Percentiles rank a stretch among this genome's conserved stretches.
These are phyloP conservation scores for Selaginella moellendorffii DNA, from an alignment of 75 land plant genomes.

Conservation along the genomic window DNA sequence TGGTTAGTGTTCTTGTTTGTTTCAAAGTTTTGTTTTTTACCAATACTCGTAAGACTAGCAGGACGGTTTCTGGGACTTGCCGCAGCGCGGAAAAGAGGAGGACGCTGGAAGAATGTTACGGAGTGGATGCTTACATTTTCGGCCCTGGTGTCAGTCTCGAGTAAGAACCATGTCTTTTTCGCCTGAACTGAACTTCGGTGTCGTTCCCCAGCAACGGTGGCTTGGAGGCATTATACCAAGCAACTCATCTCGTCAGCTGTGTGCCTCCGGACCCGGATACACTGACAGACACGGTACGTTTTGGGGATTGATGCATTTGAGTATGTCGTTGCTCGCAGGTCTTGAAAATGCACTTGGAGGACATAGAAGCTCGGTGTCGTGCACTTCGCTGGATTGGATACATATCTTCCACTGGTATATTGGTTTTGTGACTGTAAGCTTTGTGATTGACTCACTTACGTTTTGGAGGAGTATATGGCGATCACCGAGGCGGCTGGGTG, in stretches of 20 bases:
- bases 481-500: constrained; percentile 74
- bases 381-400: constrained; percentile 48
- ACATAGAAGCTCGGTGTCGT: constrained; percentile 19
- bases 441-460: no score
- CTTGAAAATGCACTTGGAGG: constrained; percentile 24
- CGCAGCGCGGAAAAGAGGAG: constrained; percentile 27
- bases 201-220: constrained; percentile 19
- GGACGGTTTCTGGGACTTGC: constrained; percentile 59
- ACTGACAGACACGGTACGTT: constrained; percentile 51
- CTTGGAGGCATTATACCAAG: constrained; percentile 19
- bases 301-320: neutral
- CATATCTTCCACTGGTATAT: constrained; percentile 63
- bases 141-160: neutral
- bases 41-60: constrained; percentile 3
- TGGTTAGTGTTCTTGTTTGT: constrained; percentile 2
- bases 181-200: no score
- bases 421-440: no score
- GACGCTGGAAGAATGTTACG: constrained; percentile 29
- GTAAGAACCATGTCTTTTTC: no score
- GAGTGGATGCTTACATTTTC: constrained; percentile 28
- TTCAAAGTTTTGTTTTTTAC: neutral
- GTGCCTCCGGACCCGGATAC: constrained; percentile 42
- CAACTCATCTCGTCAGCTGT: constrained; percentile 44
- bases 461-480: constrained; percentile 88
- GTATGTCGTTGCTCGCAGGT: constrained; percentile 20